Base-by-base conservation (phyloP, 73 alveolate species). In the Durusdinium trenchii region DNA sequence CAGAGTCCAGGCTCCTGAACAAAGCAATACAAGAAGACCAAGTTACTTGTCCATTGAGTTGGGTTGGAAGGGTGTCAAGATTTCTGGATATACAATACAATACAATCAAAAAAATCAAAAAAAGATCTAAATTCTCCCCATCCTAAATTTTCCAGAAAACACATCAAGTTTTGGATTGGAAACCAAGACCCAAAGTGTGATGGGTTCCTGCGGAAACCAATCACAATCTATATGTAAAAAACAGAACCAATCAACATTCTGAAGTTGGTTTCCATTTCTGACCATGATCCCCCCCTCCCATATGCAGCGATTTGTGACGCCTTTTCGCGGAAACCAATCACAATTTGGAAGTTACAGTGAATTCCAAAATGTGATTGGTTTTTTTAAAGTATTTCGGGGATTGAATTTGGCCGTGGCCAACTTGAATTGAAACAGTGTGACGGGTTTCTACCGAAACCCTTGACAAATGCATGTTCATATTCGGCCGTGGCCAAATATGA, bases 1-100 rank as follows among this genome's bases (percentile, higher is more conserved):
- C 90, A 28, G 6, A 23, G 64, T 79, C 90, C 10, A 79, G 46
- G 90, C 90, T 79, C 90, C 90, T 79, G 54, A 20, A 61, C 61
- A 20, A 40, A 3, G 14, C n/a, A n/a, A n/a, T n/a, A n/a, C n/a
- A n/a, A n/a, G n/a, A n/a, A n/a, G n/a, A n/a, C n/a, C n/a, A n/a
- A n/a, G n/a, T n/a, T n/a, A n/a, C n/a, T n/a, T n/a, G n/a, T n/a
- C n/a, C n/a, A n/a, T n/a, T n/a, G n/a, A n/a, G n/a, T n/a, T n/a
- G n/a, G n/a, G n/a, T n/a, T n/a, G n/a, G n/a, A n/a, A n/a, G n/a
- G n/a, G n/a, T n/a, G n/a, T n/a, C n/a, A n/a, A n/a, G n/a, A n/a
- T n/a, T n/a, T n/a, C n/a, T n/a, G n/a, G n/a, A n/a, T n/a, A n/a
- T n/a, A n/a, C n/a, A n/a, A n/a, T n/a, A n/a, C n/a, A n/a, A n/a